These are phyloP conservation scores for Lonicera japonica DNA, from an alignment of 129 eudicot species.

Conservation along the genomic window DNA sequence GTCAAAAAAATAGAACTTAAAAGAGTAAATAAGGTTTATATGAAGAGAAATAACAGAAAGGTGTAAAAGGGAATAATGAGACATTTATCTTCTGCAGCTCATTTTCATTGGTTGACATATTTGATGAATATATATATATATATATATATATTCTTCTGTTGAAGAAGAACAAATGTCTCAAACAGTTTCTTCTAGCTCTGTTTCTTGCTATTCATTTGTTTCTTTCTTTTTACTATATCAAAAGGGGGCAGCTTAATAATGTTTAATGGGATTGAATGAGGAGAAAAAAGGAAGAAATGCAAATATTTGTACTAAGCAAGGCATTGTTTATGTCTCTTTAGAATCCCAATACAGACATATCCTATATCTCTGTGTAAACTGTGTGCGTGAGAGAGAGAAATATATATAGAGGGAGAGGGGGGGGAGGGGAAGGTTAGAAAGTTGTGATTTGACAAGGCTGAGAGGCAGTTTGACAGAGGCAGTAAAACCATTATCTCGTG, in stretches of 20 bases:
- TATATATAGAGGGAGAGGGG: neutral
- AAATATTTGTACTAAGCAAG: neutral
- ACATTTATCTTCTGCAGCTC: slow-evolving; percentile 18
- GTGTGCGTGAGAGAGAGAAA: too few species aligned
- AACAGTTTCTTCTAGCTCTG: neutral
- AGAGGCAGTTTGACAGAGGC: neutral
- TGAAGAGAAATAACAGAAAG: too few species aligned
- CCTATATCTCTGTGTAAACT: too few species aligned
- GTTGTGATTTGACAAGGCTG: slow-evolving; percentile 7
- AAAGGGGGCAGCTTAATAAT: too few species aligned
- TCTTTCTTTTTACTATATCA: neutral
- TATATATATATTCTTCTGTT: neutral
- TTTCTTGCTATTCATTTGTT: neutral
- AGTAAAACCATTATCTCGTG: neutral
- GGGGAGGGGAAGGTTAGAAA: neutral
- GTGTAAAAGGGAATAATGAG: too few species aligned
- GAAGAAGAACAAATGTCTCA: neutral
- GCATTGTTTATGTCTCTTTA: neutral
- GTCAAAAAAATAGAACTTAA: neutral
- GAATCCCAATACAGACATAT: too few species aligned
- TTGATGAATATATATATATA: too few species aligned
- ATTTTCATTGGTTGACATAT: slow-evolving; percentile 32
- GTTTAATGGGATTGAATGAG: too few species aligned
- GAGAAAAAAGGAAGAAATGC: neutral
- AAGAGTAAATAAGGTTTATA: neutral